Evolutionary conservation across 2,329 filamentous ascomycete genomes (phyloP).

Genomic region (Lecanicillium sp.): DNA sequence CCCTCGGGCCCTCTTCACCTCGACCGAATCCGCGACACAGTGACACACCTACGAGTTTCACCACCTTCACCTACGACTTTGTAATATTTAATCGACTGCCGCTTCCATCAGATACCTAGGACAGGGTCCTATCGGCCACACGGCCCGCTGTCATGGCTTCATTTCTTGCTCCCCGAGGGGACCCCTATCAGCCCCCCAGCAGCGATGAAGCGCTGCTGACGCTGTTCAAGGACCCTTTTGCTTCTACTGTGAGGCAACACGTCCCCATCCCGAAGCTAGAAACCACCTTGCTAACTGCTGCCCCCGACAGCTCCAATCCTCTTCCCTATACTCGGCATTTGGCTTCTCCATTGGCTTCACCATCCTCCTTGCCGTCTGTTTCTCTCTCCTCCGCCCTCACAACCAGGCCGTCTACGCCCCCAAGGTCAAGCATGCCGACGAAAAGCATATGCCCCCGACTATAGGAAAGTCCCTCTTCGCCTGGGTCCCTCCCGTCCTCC

Average conservation of each 20-base stretch:
- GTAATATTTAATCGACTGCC: conserved; percentile 22
- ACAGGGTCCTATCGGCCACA: not conserved
- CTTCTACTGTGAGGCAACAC: conserved; percentile 30
- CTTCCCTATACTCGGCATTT: conserved; percentile 64
- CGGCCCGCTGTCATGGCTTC: not conserved
- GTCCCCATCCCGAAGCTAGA: not conserved
- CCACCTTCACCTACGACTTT: not conserved
- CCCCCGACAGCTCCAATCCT: not conserved
- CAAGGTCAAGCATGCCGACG: conserved; percentile 85
- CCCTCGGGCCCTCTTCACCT: too few relatives aligned
- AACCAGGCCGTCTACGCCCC: conserved; percentile 92
- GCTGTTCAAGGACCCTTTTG: conserved; percentile 46
- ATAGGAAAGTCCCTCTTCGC: conserved; percentile 82
- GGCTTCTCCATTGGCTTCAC: conserved; percentile 75
- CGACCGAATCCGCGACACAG: too few relatives aligned
- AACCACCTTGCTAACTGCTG: not conserved
- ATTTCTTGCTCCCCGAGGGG: conserved; percentile 10
- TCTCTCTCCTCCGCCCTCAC: conserved; percentile 85
- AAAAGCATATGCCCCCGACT: conserved; percentile 80
- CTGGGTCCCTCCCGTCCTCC: conserved; percentile 75
- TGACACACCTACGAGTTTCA: not conserved
- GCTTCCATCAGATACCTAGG: conserved; percentile 36
- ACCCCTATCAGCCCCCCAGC: conserved; percentile 8
- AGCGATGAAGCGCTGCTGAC: conserved; percentile 39
- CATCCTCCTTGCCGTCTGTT: conserved; percentile 65